These are phyloP conservation scores for Papilionanthe hybrid DNA, from an alignment of 116 monocot species.

Conservation along the genomic window DNA sequence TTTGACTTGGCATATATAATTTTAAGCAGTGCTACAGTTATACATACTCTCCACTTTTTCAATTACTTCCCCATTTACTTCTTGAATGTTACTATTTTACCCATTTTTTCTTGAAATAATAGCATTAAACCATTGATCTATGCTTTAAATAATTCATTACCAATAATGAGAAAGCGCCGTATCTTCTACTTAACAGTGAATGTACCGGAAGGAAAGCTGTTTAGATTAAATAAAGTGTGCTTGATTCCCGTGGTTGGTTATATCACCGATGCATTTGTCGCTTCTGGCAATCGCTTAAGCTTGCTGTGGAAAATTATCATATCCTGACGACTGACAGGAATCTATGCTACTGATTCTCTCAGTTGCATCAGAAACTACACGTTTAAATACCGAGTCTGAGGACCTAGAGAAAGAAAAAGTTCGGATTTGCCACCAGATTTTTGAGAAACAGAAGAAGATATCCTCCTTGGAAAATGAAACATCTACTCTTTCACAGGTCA, in stretches of 20 bases:
- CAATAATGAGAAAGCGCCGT: not conserved
- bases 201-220: not conserved
- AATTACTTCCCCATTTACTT: not conserved
- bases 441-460: constrained; percentile 8
- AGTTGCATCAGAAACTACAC: constrained; percentile 7
- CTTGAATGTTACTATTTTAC: not conserved
- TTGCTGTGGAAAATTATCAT: constrained; percentile 2
- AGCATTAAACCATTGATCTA: not conserved
- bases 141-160: constrained; percentile 1
- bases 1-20: not conserved
- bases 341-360: constrained; percentile 1
- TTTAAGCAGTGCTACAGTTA: not conserved
- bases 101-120: not conserved
- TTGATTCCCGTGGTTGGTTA: not conserved
- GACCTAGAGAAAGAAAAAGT: constrained; percentile 4
- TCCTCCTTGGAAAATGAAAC: constrained; percentile 5
- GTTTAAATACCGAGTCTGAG: not conserved
- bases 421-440: constrained; percentile 8
- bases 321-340: not conserved
- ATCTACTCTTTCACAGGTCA: constrained; percentile 7
- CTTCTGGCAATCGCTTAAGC: not conserved
- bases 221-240: not conserved
- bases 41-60: not conserved
- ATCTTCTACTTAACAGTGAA: not conserved
- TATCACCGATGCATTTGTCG: not conserved